A percentile compares a stretch with the other conserved stretches of the same genome.
These are phyloP conservation scores for Kluyveromyces sp. DNA, from an alignment of 1,139 yeast species.

Conservation along the genomic window DNA sequence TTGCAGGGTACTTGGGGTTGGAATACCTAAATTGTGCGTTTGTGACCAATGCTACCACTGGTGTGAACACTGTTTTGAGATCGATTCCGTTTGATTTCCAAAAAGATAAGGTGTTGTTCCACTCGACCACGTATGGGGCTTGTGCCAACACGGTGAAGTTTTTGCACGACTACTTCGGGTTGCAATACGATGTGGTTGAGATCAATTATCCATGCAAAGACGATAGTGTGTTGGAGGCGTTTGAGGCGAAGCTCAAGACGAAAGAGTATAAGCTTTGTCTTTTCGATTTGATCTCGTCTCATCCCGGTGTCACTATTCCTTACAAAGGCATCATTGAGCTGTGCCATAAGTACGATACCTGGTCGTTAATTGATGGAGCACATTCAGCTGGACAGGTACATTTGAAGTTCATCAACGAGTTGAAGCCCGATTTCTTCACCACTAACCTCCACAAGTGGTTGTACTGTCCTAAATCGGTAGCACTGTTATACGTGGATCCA, in stretches of 20 bases:
- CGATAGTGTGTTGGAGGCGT: slow-evolving; percentile 39
- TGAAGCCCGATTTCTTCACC: slow-evolving; percentile 55
- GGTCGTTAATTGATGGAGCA: slow-evolving; percentile 66
- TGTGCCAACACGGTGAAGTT: slow-evolving; percentile 48
- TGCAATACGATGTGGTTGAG: slow-evolving; percentile 40
- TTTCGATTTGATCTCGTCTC: slow-evolving; percentile 56
- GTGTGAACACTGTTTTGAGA: slow-evolving; percentile 51
- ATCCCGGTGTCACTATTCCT: slow-evolving; percentile 59
- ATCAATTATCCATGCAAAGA: slow-evolving; percentile 45
- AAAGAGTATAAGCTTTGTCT: slow-evolving; percentile 35
- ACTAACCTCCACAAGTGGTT: slow-evolving; percentile 69
- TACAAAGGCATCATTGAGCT: slow-evolving; percentile 41
- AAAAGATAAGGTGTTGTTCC: slow-evolving; percentile 44
- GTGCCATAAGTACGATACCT: slow-evolving; percentile 40
- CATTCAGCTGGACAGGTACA: slow-evolving; percentile 57
- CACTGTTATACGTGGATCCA: slow-evolving; percentile 51
- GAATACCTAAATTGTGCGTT: slow-evolving; percentile 16
- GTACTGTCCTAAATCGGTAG: slow-evolving; percentile 50
- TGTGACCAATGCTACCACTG: slow-evolving; percentile 53
- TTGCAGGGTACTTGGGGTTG: slow-evolving; percentile 14
- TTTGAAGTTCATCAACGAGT: slow-evolving; percentile 28
- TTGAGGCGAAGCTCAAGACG: slow-evolving; percentile 27
- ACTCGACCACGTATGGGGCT: slow-evolving; percentile 51
- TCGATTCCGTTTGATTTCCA: slow-evolving; percentile 35
- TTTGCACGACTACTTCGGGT: slow-evolving; percentile 36